phyloP scores from a whole-genome alignment of 441 rosid species.

The Rhodomyrtus psidioides region DNA sequence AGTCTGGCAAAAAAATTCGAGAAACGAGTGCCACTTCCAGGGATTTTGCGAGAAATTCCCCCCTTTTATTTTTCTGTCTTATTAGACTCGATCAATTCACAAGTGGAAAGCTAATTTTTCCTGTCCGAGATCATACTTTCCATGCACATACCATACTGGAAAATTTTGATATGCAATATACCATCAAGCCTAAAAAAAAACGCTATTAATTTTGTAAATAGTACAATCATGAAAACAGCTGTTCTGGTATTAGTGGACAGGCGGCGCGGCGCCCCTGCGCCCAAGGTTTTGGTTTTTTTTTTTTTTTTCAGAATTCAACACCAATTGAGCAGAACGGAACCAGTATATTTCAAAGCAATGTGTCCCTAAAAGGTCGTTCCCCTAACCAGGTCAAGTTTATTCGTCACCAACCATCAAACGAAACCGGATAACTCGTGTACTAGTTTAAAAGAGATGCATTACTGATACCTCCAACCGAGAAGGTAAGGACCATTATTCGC shows the following conservation, averaged over 20 bases:
- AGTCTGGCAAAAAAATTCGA: background rate
- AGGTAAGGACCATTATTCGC: background rate
- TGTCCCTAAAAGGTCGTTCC: background rate
- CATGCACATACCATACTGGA: background rate
- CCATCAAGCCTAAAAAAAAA: background rate
- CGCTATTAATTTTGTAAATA: background rate
- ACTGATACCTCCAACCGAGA: background rate
- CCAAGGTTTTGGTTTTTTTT: too few species aligned
- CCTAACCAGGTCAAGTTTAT: background rate
- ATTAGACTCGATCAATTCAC: background rate
- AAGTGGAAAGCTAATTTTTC: background rate
- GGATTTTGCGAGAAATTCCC: background rate
- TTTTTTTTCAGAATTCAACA: background rate
- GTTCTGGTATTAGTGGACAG: background rate
- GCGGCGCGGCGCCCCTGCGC: too few species aligned
- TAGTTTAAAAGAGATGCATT: background rate
- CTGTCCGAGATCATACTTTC: background rate
- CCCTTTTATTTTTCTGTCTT: background rate
- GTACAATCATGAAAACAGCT: background rate
- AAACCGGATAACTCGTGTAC: background rate
- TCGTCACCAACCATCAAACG: background rate
- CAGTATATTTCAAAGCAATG: background rate
- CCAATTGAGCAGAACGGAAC: background rate
- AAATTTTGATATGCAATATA: background rate
- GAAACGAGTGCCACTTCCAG: background rate